Evolutionary conservation across 2,329 filamentous ascomycete genomes (phyloP), one percentile per base, ranked within the genome.

Genomic region (Incumbomyces lentus): DNA sequence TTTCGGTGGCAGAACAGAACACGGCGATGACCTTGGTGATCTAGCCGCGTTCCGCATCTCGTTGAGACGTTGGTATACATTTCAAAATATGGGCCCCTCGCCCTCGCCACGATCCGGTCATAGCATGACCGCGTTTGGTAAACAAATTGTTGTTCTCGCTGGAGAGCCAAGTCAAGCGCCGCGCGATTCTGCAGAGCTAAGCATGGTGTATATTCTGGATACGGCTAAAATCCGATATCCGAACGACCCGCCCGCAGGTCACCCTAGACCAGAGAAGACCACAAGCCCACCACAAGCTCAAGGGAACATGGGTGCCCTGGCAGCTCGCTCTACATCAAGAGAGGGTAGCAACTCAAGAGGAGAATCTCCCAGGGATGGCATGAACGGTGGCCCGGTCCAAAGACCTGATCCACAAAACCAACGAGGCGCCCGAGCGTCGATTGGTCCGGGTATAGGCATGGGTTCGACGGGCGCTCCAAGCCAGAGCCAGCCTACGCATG

Each of bases 71-170:
- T 98, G 92, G 92, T 98, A 96, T 64, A 98, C 92, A 31, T 98
- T 98, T 67, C 92, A 98, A 61, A 98, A 98, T 61, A 98, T 98
- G 92, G 92, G 92, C 0, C 89, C 89, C 2, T 93, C 89, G 1
- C 92, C 92, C 0, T 95, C 89, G 2, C 82, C 92, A 29, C 78
- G 92, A 50, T 96, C 90, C 13, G 92, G 92, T 1, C 92, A 98
- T 64, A 95, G 88, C 64, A 96, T 98, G 92, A 96, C 92, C 2
- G 82, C 88, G 2, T 86, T 90, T 52, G 87, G 86, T 26, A 95
- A 95, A 64, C 85, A 89, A 49, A 82, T 98, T 52, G 82, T 96
- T 40, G 86, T 96, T 34, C 73, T 96, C 29, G 93, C 86, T 32
- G 92, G 92, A 53, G 93, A 98, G 64, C 92, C 92, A 12, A 96